Evolutionary conservation across 495 filamentous ascomycete species (phyloP).

Genomic region (Talaromyces proteolyticus): DNA sequence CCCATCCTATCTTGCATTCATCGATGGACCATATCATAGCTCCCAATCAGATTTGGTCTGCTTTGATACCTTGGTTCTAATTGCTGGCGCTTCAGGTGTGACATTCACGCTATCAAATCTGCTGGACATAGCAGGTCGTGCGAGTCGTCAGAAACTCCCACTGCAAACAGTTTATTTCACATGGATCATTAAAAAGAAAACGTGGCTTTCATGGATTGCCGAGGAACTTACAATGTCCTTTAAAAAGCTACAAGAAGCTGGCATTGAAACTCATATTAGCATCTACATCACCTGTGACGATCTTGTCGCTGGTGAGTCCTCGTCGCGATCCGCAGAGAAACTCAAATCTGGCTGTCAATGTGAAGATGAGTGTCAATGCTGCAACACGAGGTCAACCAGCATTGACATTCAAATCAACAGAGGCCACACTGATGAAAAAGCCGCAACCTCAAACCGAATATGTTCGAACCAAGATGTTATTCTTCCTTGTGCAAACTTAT

Average conservation of each 20-base stretch:
- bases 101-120: constrained; percentile 49
- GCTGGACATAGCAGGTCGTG: constrained; percentile 41
- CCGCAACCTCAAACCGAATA: not conserved
- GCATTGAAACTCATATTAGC: constrained; percentile 40
- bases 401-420: too few species aligned
- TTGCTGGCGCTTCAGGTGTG: constrained; percentile 54
- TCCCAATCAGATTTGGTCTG: constrained; percentile 18
- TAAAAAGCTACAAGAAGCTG: not conserved
- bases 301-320: not conserved
- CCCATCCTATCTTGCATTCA: constrained; percentile 17
- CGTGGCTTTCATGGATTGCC: constrained; percentile 59
- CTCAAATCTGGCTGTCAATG: not conserved
- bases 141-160: not conserved
- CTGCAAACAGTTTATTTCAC: constrained; percentile 37
- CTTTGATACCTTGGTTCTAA: constrained; percentile 51
- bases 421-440: not conserved
- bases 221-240: not conserved
- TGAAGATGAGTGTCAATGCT: not conserved
- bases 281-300: constrained; percentile 59
- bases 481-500: not conserved
- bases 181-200: constrained; percentile 62
- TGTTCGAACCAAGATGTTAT: not conserved
- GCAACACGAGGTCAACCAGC: too few species aligned
- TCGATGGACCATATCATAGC: constrained; percentile 48
- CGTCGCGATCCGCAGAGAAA: not conserved